Evolutionary conservation across 495 filamentous ascomycete species (phyloP), one percentile per base, ranked within the genome.

Genomic region (Aspergillus biplanus): DNA sequence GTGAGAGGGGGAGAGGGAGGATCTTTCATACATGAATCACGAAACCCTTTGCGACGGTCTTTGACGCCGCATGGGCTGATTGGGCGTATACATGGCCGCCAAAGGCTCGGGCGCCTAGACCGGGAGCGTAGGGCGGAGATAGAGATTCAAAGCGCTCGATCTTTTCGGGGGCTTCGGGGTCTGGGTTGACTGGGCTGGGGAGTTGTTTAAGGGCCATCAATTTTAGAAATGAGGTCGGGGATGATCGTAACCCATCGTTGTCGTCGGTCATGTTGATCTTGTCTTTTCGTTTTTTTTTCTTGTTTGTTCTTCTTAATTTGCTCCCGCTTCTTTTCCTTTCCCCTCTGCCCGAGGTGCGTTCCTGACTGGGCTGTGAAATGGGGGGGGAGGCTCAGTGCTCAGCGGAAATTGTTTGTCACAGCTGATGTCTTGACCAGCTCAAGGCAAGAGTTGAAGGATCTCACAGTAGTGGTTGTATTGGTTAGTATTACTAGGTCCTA

Each of bases 71-170:
- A 71, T 87, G 80, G 7, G 82, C 86, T 0, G 86, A 79, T 66
- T 92, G 89, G 4, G 84, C 83, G 63, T 87, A 91, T 6, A 90
- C 88, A 74, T 90, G 86, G 0, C 87, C 89, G 7, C 89, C 89
- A 66, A 80, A 90, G 11, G 83, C 81, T 2, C 70, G 73, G 5
- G 52, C 59, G 21, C 72, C 68, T 4, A 71, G 61, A 8, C 71
- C 77, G 0, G 77, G 74, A 16, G 71, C 64, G 61, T 61, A 78
- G 1, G 77, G 77, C 0, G 49, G 52, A 32, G 75, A 65, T 7
- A 74, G 52, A 5, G 76, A 79, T 35, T 71, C 71, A 31, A 79
- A 79, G 6, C 57, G 59, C 27, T 78, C 71, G 35, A 75, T 55
- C 32, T 65, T 75, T 59, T 79, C 75, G 7, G 69, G 67, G 5